Evolutionary conservation across 768 basidiomycete species (phyloP).

Genomic region (Daedaleopsis nitida): DNA sequence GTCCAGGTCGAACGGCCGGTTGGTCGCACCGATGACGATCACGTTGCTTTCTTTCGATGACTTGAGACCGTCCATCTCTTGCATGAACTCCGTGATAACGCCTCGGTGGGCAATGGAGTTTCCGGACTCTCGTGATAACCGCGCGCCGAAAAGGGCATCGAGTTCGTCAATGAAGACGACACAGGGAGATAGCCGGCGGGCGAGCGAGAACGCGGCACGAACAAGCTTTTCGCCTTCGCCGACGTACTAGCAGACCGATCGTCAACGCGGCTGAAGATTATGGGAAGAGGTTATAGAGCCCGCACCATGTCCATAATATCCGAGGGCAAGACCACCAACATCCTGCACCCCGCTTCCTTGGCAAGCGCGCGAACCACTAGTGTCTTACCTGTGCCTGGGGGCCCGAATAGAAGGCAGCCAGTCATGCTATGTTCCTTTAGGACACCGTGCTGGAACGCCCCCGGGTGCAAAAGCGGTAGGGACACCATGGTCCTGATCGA

Average conservation of each 20-base stretch:
- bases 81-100: slow-evolving; percentile 92
- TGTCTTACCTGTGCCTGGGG: slow-evolving; percentile 93
- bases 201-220: slow-evolving; percentile 84
- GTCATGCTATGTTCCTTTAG: slow-evolving; percentile 90
- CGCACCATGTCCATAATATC: slow-evolving; percentile 96
- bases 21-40: slow-evolving; percentile 93
- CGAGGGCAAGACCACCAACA: slow-evolving; percentile 88
- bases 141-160: slow-evolving; percentile 89
- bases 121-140: slow-evolving; percentile 76
- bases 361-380: slow-evolving; percentile 88
- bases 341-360: slow-evolving; percentile 90
- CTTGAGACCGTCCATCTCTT: slow-evolving; percentile 94
- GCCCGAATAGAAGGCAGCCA: slow-evolving; percentile 90
- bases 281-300: not conserved
- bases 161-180: slow-evolving; percentile 96
- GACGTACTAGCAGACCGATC: slow-evolving; percentile 57
- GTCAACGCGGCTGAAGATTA: slow-evolving; percentile 2
- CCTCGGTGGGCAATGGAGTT: slow-evolving; percentile 84
- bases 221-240: slow-evolving; percentile 92
- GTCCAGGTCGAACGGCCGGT: slow-evolving; percentile 87
- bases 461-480: slow-evolving; percentile 82
- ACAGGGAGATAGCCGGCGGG: slow-evolving; percentile 83
- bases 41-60: slow-evolving; percentile 78
- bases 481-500: slow-evolving; percentile 91
- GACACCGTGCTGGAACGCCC: slow-evolving; percentile 86